Evolutionary conservation across 208 protist species (phyloP), one percentile per base, ranked within the genome.

Genomic region (Trypanosoma cruzi): DNA sequence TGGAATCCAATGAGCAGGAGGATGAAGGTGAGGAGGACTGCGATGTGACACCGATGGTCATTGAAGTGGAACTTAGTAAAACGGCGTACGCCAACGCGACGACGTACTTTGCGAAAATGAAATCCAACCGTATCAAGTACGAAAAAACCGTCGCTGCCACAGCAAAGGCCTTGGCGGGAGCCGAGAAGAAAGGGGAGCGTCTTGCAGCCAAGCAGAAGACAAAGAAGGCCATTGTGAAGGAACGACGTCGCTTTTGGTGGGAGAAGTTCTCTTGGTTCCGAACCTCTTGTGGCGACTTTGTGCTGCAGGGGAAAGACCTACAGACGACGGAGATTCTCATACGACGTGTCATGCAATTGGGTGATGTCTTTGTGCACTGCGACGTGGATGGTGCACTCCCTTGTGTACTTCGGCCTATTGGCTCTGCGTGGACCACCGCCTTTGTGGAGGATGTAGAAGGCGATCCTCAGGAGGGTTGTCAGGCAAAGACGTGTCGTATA

Each of bases 191-290:
- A 63, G 86, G 84, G 0, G 74, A 84, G 7, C 68, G 78, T 13
- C 52, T 77, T 14, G 70, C 91, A 1, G 88, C 90, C 49, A 90
- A 84, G 71, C 81, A 79, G 69, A 68, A 76, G 24, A 79, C 80
- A 11, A 95, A 87, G 57, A 85, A 94, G 36, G 71, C 77, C 26
- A 96, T 99, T 63, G 68, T 86, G 22, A 77, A 85, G 40, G 82
- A 97, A 64, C 85, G 98, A 29, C 90, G 91, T 71, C 70, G 86
- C 8, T 86, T 85, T 42, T 99, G 98, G 98, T 99, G 99, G 90
- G 98, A 99, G 61, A 99, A 99, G 79, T 99, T 99, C 57, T 63
- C 89, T 46, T 99, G 98, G 98, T 99, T 99, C 73, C 92, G 99
- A 68, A 97, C 94, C 0, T 91, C 85, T 10, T 93, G 98, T 37